phyloP scores from a whole-genome alignment of 805 yeast species.

The Teunomyces panamensis region DNA sequence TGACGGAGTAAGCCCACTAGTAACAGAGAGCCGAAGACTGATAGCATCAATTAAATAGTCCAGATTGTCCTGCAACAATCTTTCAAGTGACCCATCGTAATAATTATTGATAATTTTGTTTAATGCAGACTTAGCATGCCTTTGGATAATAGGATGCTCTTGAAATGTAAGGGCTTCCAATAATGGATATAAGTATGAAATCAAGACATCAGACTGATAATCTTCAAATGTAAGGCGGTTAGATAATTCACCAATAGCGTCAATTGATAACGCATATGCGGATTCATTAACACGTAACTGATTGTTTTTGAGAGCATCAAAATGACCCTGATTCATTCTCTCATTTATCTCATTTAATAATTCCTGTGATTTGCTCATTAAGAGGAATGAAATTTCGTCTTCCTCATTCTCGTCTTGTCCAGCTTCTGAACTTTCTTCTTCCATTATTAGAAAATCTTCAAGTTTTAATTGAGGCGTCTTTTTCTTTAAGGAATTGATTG shows the following conservation, averaged over 20 bases:
- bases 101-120: slow-evolving; percentile 47
- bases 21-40: slow-evolving; percentile 65
- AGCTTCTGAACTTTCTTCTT: slow-evolving; percentile 12
- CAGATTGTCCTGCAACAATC: slow-evolving; percentile 60
- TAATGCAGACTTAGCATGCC: slow-evolving; percentile 56
- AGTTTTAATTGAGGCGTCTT: slow-evolving; percentile 24
- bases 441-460: slow-evolving; percentile 16
- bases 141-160: slow-evolving; percentile 43
- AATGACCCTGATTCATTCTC: neutral
- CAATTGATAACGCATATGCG: slow-evolving; percentile 41
- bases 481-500: slow-evolving; percentile 17
- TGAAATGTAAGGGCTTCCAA: slow-evolving; percentile 65
- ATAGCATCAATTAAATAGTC: slow-evolving; percentile 81
- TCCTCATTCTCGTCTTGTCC: slow-evolving; percentile 6
- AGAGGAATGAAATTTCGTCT: slow-evolving; percentile 28
- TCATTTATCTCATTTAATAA: slow-evolving; percentile 35
- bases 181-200: slow-evolving; percentile 70
- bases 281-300: slow-evolving; percentile 16
- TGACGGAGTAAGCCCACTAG: slow-evolving; percentile 66
- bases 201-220: slow-evolving; percentile 50
- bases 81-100: slow-evolving; percentile 50
- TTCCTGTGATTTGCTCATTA: slow-evolving; percentile 38
- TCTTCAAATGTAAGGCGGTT: slow-evolving; percentile 21
- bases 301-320: slow-evolving; percentile 5
- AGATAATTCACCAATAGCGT: slow-evolving; percentile 38